Evolutionary conservation across 1,284 basidiomycete genomes (phyloP), one percentile per base, ranked within the genome.

Genomic region (Ustilago lituana): DNA sequence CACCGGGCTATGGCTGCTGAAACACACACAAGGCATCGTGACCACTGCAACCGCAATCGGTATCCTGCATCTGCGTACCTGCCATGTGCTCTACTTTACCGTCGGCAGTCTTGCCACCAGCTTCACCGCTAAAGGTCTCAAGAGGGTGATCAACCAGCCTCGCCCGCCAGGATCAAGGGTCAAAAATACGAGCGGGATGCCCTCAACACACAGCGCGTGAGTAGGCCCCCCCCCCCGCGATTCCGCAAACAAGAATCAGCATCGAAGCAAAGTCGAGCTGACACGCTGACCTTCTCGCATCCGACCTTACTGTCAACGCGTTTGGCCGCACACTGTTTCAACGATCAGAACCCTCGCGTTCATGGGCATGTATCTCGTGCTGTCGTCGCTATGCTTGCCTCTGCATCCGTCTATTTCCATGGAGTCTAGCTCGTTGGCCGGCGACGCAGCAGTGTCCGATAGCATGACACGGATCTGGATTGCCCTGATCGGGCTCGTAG

Each of bases 91-190:
- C 24, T 73, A 70, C 58, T 73, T 61, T 12, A 67, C 67, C 8
- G 26, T 45, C 15, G 57, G 61, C 33, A 59, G 51, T 29, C 47
- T 73, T 23, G 62, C 65, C 2, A 70, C 71, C 14, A 69, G 66
- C 33, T 73, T 73, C 55, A 67, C 47, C 5, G 65, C 71, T 22
- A 73, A 73, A 27, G 71, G 71, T 1, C 52, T 73, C 24, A 73
- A 73, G 38, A 45, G 41, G n/a, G 36, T 73, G n/a, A 73, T 73
- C 71, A 73, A 66, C 39, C 71, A 73, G 32, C 71, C 71, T 46
- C 61, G 71, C 1, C 71, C 66, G 12, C 58, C 57, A 43, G 71
- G 71, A 5, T 62, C 62, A 6, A 52, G 43, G 24, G 65, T 73
- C 27, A 70, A 69, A 23, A 73, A 73, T 50, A 62, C 71, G 20